phyloP scores from a whole-genome alignment of 2,329 filamentous ascomycete species.

The Ophiostoma perfectum region DNA sequence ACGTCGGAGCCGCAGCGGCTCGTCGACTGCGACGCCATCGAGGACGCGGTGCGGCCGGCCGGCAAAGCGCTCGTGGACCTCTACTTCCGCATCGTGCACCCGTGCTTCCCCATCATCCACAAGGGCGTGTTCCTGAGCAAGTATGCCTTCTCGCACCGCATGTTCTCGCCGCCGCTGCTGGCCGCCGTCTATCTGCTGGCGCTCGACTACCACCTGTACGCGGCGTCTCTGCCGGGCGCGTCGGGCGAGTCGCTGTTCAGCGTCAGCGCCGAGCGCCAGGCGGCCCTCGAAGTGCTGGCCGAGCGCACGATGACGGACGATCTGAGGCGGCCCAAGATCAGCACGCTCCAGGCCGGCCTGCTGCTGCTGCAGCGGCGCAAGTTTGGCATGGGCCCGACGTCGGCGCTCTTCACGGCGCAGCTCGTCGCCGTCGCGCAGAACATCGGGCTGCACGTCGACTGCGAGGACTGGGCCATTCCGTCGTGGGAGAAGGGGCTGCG shows the following conservation, averaged over 20 bases:
- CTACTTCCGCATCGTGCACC: constrained; percentile 76
- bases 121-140: constrained; percentile 75
- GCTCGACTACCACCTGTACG: constrained; percentile 37
- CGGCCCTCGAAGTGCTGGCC: constrained; percentile 10
- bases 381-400: constrained; percentile 60
- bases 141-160: constrained; percentile 65
- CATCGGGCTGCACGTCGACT: constrained; percentile 82
- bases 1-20: constrained; percentile 37
- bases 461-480: constrained; percentile 79
- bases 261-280: constrained; percentile 7
- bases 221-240: constrained; percentile 9
- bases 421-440: constrained; percentile 82
- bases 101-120: constrained; percentile 74
- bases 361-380: constrained; percentile 60
- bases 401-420: constrained; percentile 80
- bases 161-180: constrained; percentile 70
- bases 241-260: background rate
- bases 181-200: constrained; percentile 80
- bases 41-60: constrained; percentile 1
- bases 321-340: constrained; percentile 78
- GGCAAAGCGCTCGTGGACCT: constrained; percentile 60
- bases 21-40: constrained; percentile 39
- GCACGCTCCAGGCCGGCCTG: constrained; percentile 71
- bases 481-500: constrained; percentile 79
- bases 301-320: constrained; percentile 39